Evolutionary conservation across 169 alveolate species (phyloP), one percentile per base, ranked within the genome.

Genomic region (Eimeria zaria): DNA sequence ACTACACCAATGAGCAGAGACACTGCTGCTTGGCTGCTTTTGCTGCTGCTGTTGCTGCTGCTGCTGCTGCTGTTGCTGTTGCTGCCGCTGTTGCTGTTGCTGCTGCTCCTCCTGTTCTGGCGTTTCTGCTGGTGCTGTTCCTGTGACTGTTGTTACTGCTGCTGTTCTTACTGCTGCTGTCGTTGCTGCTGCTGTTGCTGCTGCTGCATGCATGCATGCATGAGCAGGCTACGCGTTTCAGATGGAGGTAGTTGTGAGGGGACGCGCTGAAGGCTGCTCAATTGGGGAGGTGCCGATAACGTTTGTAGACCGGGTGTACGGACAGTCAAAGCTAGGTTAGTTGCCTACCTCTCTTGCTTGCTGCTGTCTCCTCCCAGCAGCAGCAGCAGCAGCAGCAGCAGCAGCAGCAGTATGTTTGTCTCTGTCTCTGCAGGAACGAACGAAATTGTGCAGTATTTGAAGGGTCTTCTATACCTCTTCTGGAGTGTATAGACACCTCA

Each of bases 181-280:
- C 18, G 30, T 27, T 60, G 69, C n/a, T 60, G 69, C 7, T 60
- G 69, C n/a, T 60, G 69, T 27, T 60, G 69, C 30, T 9, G 69
- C 69, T 60, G 69, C 30, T 14, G 18, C 69, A 60, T 60, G 69
- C 69, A n/a, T n/a, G n/a, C n/a, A n/a, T n/a, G n/a, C n/a, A n/a
- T n/a, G n/a, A n/a, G n/a, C 89, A 95, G 99, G 99, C 39, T 99
- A 98, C 97, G 99, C 99, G 30, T 99, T 99, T 97, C 99, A 99
- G 97, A 99, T 99, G 99, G 99, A 99, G 97, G 98, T 99, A 51
- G 98, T 99, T 64, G 98, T 99, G 53, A 98, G 99, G 95, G 99
- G 99, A 41, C 96, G 98, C 69, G 98, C 97, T 96, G 95, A 95
- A 74, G 99, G 99, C 41, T 98, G 97, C 81, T 96, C 96, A 53